Conservation (phyloP, 2,329 filamentous ascomycete species). For the Alternaria sp. region DNA sequence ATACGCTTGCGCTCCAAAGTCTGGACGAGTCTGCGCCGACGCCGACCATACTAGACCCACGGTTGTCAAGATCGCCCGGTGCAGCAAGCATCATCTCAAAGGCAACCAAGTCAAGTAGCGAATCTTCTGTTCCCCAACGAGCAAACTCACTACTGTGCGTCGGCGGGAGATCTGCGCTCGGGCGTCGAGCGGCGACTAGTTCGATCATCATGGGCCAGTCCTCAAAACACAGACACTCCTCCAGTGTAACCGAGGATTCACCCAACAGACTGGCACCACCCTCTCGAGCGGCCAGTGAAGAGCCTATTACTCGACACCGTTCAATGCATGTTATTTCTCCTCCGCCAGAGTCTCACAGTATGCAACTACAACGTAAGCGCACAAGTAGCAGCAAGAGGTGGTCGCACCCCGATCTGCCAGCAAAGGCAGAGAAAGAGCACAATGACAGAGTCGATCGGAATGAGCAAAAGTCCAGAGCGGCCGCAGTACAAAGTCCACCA, state of each 20-base stretch:
- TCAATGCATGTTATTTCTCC: conserved; percentile 36
- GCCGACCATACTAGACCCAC: conserved; percentile 17
- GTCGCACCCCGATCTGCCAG: conserved; percentile 53
- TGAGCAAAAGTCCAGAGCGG: conserved; percentile 27
- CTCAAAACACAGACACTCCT: conserved; percentile 37
- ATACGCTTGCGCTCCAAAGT: conserved; percentile 49
- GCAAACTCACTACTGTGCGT: conserved; percentile 39
- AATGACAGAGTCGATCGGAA: conserved; percentile 42
- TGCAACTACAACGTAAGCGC: conserved; percentile 43
- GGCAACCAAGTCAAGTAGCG: conserved; percentile 28
- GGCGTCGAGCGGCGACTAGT: conserved; percentile 33
- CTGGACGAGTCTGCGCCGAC: conserved; percentile 37
- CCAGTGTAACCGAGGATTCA: conserved; percentile 35
- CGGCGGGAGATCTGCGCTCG: conserved; percentile 43
- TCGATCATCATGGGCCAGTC: conserved; percentile 35
- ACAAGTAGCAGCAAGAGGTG: conserved; percentile 50
- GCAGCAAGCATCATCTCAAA: conserved; percentile 33
- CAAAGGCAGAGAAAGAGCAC: conserved; percentile 48
- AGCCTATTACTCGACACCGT: conserved; percentile 37
- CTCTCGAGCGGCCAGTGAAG: conserved; percentile 43
- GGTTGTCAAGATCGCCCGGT: conserved; percentile 21
- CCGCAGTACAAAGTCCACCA: conserved; percentile 46
- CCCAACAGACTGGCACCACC: conserved; percentile 27
- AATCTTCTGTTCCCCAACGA: conserved; percentile 29
- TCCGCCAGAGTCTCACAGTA: conserved; percentile 34